Conservation (phyloP, 2,329 filamentous ascomycete species). For the Colletotrichum karsti region DNA sequence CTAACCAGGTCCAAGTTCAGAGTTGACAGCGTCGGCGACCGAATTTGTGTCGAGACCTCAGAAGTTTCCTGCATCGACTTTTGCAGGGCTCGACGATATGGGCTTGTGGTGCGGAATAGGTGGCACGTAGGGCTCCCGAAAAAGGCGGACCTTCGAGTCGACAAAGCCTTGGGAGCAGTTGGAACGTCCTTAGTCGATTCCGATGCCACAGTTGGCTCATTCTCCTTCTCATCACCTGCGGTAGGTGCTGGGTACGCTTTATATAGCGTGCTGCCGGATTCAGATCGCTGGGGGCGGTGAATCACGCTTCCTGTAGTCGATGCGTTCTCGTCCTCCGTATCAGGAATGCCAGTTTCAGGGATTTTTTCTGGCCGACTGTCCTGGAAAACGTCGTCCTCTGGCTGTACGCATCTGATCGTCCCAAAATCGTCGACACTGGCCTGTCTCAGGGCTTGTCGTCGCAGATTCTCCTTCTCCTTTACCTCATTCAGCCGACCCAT, state of each 20-base stretch:
- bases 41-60: slow-evolving; percentile 34
- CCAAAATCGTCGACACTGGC: not conserved
- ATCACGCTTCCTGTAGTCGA: not conserved
- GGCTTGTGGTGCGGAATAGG: slow-evolving; percentile 63
- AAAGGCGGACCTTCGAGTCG: slow-evolving; percentile 56
- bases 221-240: not conserved
- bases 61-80: slow-evolving; percentile 51
- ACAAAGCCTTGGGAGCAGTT: slow-evolving; percentile 38
- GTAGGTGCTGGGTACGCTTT: not conserved
- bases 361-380: slow-evolving; percentile 15
- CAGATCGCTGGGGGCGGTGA: not conserved
- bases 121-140: slow-evolving; percentile 61
- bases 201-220: not conserved
- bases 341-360: not conserved
- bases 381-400: slow-evolving; percentile 43
- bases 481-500: slow-evolving; percentile 62
- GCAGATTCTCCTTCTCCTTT: slow-evolving; percentile 27
- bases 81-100: slow-evolving; percentile 61
- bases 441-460: not conserved
- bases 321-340: not conserved
- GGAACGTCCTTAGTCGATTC: slow-evolving; percentile 16
- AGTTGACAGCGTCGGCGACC: slow-evolving; percentile 33
- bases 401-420: slow-evolving; percentile 41
- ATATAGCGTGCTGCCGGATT: not conserved
- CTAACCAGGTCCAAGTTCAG: slow-evolving; percentile 45